These are phyloP conservation scores for Solanum ossicruentum DNA, from an alignment of 257 asterid genomes.

Conservation along the genomic window DNA sequence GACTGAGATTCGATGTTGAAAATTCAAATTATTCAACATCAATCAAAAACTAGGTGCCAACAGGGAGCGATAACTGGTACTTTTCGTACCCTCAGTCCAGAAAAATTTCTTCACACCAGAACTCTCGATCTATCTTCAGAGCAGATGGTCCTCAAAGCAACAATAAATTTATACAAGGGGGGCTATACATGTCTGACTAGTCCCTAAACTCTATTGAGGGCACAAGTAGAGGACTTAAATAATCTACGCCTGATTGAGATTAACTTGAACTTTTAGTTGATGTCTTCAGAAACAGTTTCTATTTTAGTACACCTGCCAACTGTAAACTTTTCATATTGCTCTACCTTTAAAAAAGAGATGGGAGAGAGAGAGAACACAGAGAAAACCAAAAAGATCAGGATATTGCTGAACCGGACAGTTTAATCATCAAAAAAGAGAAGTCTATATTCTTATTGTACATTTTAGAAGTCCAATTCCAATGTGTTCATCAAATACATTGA, in stretches of 20 bases:
- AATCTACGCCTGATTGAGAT: not conserved
- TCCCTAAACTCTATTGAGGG: not conserved
- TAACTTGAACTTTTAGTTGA: not conserved
- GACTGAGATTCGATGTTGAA: not conserved
- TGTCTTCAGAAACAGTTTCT: not conserved
- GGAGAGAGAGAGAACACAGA: not conserved
- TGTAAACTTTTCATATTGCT: not conserved
- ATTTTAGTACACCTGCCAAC: not conserved
- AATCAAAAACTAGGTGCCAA: not conserved
- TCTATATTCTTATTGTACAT: not conserved
- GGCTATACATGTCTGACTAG: not conserved
- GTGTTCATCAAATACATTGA: not conserved
- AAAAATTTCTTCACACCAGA: not conserved
- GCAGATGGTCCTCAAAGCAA: not conserved
- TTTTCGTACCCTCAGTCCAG: not conserved
- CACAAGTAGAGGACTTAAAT: not conserved
- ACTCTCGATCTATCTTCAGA: not conserved
- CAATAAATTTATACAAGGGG: not conserved
- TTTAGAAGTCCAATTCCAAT: not conserved
- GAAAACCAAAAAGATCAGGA: not conserved
- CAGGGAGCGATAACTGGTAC: not conserved
- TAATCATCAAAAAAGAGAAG: not conserved
- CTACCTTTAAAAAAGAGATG: not conserved
- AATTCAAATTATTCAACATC: not conserved
- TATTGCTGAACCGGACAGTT: not conserved